These are phyloP conservation scores for Kluyveromyces lactis DNA, from an alignment of 805 yeast genomes.

Conservation along the genomic window DNA sequence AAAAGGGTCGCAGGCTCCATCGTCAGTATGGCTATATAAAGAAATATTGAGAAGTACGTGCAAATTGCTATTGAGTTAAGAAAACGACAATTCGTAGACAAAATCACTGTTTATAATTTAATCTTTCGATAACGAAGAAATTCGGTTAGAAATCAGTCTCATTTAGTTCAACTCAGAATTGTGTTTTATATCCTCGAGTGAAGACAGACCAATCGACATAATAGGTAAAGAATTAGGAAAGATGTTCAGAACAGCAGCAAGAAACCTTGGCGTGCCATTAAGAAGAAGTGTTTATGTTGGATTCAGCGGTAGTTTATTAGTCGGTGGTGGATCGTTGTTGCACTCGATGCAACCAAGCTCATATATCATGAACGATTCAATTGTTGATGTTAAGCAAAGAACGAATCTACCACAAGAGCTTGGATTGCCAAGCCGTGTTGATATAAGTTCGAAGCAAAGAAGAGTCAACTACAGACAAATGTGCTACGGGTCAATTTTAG, in stretches of 20 bases:
- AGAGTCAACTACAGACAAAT: conserved; percentile 19
- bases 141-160: too few species aligned
- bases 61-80: too few species aligned
- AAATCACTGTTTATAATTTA: too few species aligned
- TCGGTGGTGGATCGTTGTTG: conserved; percentile 1
- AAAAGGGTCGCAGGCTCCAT: too few species aligned
- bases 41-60: too few species aligned
- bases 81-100: too few species aligned
- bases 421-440: conserved; percentile 8
- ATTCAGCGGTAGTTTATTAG: conserved; percentile 1
- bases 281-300: background rate
- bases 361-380: conserved; percentile 12
- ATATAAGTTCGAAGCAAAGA: conserved; percentile 8
- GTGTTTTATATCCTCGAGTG: too few species aligned
- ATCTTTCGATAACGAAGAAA: too few species aligned
- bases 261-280: background rate
- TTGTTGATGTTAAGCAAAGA: conserved; percentile 12
- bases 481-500: conserved; percentile 23
- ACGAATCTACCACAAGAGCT: conserved; percentile 10
- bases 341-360: background rate
- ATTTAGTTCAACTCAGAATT: too few species aligned
- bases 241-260: background rate
- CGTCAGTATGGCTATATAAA: too few species aligned
- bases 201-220: too few species aligned
- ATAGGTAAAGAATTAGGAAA: too few species aligned